Evolutionary conservation across 805 yeast genomes (phyloP).

Genomic region (Myxozyma geophila): DNA sequence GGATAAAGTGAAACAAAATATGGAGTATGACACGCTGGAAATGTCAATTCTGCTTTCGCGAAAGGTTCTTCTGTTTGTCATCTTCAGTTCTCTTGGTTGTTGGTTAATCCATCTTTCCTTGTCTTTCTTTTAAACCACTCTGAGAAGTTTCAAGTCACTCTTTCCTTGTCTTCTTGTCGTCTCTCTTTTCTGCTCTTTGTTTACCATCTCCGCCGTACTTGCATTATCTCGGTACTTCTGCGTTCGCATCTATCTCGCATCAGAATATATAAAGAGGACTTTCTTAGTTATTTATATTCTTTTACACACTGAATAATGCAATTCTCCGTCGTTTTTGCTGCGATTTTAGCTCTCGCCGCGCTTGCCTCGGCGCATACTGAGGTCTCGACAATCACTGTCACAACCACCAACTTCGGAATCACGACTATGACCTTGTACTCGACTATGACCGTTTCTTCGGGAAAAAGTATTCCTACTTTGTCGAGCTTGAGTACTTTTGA

Average conservation of each 20-base stretch:
- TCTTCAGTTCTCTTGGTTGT: not conserved
- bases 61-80: not conserved
- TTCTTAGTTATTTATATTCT: not conserved
- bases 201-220: not conserved
- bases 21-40: not conserved
- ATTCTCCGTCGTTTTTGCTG: constrained; percentile 9
- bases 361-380: constrained; percentile 14
- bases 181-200: constrained; percentile 2
- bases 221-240: not conserved
- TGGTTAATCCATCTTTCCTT: not conserved
- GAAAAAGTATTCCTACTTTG: not conserved
- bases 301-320: constrained; percentile 10
- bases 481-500: not conserved
- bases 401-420: constrained; percentile 5
- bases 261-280: not conserved
- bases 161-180: constrained; percentile 2
- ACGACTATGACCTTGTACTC: constrained; percentile 11
- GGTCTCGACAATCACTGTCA: constrained; percentile 14
- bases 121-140: not conserved
- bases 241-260: too few species aligned
- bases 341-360: constrained; percentile 2
- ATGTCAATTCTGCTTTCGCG: not conserved
- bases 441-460: constrained; percentile 16
- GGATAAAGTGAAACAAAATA: not conserved
- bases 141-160: not conserved